These are phyloP conservation scores for Flaveria robusta DNA, from an alignment of 129 eudicot genomes.

Conservation along the genomic window DNA sequence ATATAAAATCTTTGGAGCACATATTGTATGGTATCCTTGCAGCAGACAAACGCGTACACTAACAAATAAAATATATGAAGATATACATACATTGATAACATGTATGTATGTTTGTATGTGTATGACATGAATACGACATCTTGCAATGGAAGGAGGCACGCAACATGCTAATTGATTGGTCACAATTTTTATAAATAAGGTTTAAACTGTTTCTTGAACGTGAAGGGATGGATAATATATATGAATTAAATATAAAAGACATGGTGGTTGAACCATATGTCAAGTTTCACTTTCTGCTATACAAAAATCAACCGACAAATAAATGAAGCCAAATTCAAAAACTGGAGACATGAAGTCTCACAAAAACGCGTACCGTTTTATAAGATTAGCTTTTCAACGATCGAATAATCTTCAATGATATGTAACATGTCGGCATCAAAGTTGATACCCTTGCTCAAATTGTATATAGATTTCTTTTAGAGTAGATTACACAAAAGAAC, in stretches of 20 bases:
- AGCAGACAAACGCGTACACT: not conserved
- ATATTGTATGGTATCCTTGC: not conserved
- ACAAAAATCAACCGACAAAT: constrained; percentile 31
- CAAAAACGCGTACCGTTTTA: constrained; percentile 27
- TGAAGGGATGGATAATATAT: not conserved
- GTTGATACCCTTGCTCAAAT: not conserved
- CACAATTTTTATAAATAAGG: not conserved
- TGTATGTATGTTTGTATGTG: not conserved
- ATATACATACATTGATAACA: not conserved
- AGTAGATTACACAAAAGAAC: no score
- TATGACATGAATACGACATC: constrained; percentile 24
- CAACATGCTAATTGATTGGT: constrained; percentile 33
- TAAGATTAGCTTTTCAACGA: not conserved
- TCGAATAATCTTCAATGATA: not conserved
- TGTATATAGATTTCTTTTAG: no score
- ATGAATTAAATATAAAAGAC: constrained; percentile 13
- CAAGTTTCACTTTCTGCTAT: constrained; percentile 33
- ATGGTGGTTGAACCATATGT: constrained; percentile 33
- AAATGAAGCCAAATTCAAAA: constrained; percentile 22
- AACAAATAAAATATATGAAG: not conserved
- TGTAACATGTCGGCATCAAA: not conserved
- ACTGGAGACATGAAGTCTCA: constrained; percentile 19
- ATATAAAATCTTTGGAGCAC: not conserved
- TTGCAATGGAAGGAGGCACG: constrained; percentile 29
- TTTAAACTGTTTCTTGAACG: constrained; percentile 10